These are phyloP conservation scores for Phytopythium litorale DNA, from an alignment of 352 stramenopile species.

Conservation along the genomic window DNA sequence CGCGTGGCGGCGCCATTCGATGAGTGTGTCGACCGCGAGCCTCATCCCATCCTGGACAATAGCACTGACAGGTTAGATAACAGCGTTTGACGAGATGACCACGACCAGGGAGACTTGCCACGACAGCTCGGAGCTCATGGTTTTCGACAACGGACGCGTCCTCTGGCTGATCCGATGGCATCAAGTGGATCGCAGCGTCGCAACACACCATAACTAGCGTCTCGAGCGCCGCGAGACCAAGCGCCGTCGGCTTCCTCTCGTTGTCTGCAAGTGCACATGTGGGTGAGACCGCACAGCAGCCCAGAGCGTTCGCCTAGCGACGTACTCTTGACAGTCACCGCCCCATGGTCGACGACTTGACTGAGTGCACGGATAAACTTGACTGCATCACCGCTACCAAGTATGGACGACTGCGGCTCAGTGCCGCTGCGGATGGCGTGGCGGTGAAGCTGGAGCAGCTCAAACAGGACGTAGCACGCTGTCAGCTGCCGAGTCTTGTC, in stretches of 20 bases:
- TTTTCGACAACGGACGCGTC: neutral
- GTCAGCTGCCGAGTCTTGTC: constrained; percentile 53
- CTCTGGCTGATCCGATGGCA: constrained; percentile 9
- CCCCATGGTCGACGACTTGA: neutral
- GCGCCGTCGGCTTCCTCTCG: constrained; percentile 36
- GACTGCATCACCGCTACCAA: neutral
- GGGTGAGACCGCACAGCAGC: neutral
- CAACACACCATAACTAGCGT: constrained; percentile 37
- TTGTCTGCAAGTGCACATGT: neutral
- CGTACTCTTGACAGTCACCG: constrained; percentile 2
- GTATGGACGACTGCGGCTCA: neutral
- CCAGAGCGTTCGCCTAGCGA: neutral
- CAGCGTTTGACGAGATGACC: neutral
- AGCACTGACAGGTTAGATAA: neutral
- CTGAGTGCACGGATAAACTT: neutral
- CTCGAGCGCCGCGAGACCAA: constrained; percentile 50
- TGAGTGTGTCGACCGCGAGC: constrained; percentile 11
- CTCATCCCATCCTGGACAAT: constrained; percentile 9
- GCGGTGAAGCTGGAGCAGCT: constrained; percentile 43
- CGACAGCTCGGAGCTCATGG: constrained; percentile 6
- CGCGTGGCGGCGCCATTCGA: constrained; percentile 23
- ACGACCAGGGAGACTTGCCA: constrained; percentile 1
- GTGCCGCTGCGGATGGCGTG: constrained; percentile 2
- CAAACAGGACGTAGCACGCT: constrained; percentile 55
- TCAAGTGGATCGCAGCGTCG: constrained; percentile 18